phyloP scores from a whole-genome alignment of 148 eudicot species.

The Talinum fruticosum region DNA sequence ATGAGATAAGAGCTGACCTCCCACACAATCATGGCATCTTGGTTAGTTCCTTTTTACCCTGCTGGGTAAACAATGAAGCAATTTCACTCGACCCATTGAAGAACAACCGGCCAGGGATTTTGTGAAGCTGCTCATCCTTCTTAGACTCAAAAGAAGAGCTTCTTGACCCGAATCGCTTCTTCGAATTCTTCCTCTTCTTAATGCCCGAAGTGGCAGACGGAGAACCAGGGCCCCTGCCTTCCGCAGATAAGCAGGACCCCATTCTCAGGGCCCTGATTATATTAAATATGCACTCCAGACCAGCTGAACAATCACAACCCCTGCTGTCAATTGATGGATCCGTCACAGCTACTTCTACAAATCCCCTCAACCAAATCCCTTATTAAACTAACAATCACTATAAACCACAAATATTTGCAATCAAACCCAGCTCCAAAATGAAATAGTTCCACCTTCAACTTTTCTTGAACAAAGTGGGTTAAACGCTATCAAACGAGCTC shows the following conservation, averaged over 20 bases:
- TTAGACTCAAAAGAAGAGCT: constrained; percentile 58
- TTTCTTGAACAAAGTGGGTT: too few relatives aligned
- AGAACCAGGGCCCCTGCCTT: constrained; percentile 82
- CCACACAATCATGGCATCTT: constrained; percentile 99
- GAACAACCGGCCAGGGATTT: constrained; percentile 64
- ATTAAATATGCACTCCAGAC: constrained; percentile 86
- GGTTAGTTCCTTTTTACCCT: constrained; percentile 92
- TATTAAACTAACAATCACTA: neutral
- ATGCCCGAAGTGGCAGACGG: constrained; percentile 44
- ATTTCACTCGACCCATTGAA: constrained; percentile 64
- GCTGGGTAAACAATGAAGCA: constrained; percentile 80
- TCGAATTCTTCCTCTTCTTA: constrained; percentile 55
- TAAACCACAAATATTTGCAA: constrained; percentile 1
- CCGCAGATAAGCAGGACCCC: constrained; percentile 97
- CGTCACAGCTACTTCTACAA: constrained; percentile 40
- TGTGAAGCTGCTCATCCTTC: constrained; percentile 66
- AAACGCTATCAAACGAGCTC: neutral
- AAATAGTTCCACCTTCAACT: neutral
- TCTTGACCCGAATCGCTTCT: constrained; percentile 52
- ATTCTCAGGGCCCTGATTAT: constrained; percentile 94
- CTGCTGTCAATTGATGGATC: constrained; percentile 50
- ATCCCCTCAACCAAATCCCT: constrained; percentile 2
- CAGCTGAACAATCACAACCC: constrained; percentile 55
- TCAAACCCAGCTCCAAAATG: neutral
- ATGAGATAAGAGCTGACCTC: constrained; percentile 48